phyloP scores from a whole-genome alignment of 2,329 filamentous ascomycete genomes.

The Stachybotrys elegans region DNA sequence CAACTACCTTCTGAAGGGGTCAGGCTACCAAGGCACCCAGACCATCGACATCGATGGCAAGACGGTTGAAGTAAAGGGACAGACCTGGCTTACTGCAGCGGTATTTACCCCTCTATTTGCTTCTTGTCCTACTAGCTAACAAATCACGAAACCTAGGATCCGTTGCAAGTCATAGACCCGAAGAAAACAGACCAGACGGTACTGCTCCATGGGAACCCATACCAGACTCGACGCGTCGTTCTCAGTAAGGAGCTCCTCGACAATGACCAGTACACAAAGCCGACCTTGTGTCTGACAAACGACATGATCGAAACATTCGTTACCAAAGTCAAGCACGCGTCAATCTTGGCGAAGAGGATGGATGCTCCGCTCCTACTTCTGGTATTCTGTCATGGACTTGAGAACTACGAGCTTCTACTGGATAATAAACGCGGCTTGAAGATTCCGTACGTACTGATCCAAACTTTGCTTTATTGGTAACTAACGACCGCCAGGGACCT shows the following conservation, averaged over 20 bases:
- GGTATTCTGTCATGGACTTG: slow-evolving; percentile 2
- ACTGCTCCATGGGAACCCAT: slow-evolving; percentile 3
- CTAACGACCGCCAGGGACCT: slow-evolving; percentile 1
- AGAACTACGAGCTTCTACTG: not conserved
- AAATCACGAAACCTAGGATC: no score
- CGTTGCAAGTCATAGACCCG: not conserved
- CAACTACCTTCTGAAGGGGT: slow-evolving; percentile 7
- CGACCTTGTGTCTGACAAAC: not conserved
- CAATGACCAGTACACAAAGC: not conserved
- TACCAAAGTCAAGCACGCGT: not conserved
- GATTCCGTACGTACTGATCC: no score
- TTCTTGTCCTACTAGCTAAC: no score
- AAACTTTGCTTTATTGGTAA: no score
- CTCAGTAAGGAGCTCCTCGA: slow-evolving; percentile 3
- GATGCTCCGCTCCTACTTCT: slow-evolving; percentile 1
- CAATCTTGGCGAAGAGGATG: not conserved
- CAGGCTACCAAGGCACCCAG: not conserved
- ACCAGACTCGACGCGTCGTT: slow-evolving; percentile 3
- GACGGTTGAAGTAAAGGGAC: not conserved
- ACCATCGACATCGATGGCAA: not conserved
- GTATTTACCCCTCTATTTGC: no score
- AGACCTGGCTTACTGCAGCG: not conserved
- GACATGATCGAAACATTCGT: slow-evolving; percentile 1
- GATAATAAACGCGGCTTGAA: not conserved
- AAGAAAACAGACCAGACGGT: not conserved